Conservation (phyloP, 2,329 filamentous ascomycete genomes). For the Dothideomycetidae sp. region DNA sequence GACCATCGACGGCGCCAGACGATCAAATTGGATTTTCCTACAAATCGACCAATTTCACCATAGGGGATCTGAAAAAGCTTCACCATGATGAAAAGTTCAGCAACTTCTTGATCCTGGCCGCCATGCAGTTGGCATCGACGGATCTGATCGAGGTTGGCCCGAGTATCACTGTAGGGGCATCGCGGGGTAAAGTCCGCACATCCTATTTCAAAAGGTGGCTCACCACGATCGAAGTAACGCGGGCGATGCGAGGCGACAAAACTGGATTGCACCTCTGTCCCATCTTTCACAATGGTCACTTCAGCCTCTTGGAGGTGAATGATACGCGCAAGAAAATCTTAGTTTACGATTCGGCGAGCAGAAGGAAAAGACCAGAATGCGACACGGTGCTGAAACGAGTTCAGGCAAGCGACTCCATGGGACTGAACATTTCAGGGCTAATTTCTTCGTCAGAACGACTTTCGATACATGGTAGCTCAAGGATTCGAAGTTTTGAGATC, state of each 20-base stretch:
- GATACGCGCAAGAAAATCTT: neutral
- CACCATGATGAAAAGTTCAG: neutral
- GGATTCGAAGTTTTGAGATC: too few relatives aligned
- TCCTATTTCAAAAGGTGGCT: neutral
- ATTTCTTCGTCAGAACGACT: too few relatives aligned
- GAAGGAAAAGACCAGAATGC: neutral
- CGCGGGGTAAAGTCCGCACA: neutral
- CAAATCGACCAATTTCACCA: neutral
- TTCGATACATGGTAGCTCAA: too few relatives aligned
- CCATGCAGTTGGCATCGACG: neutral
- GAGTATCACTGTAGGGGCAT: neutral
- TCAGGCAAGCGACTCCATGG: too few relatives aligned
- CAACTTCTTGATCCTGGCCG: neutral
- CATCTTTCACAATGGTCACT: neutral
- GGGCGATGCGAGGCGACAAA: neutral
- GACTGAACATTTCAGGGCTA: too few relatives aligned
- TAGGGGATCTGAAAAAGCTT: neutral
- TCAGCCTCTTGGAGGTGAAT: neutral
- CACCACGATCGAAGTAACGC: neutral
- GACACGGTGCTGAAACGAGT: neutral
- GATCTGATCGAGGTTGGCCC: neutral
- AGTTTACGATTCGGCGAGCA: neutral
- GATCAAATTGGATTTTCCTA: neutral
- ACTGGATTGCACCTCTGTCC: neutral
- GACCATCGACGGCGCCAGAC: too few relatives aligned